Evolutionary conservation across 2,329 filamentous ascomycete species (phyloP).

Genomic region (Penicillium sp.): DNA sequence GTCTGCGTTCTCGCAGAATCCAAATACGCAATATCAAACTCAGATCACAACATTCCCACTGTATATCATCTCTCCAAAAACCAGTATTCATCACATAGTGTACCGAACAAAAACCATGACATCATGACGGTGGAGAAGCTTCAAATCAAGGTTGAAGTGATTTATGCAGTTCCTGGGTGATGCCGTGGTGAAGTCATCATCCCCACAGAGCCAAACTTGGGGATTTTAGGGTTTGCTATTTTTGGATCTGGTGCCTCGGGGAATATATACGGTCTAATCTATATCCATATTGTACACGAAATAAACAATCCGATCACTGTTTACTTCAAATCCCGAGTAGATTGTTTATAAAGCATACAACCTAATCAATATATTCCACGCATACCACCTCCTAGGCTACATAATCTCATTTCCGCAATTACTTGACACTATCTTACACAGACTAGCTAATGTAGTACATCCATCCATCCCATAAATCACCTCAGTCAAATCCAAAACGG

Average conservation of each 20-base stretch:
- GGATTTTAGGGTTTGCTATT: neutral
- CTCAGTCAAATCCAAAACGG: neutral
- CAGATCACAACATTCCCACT: neutral
- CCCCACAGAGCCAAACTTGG: neutral
- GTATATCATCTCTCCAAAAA: too few relatives aligned
- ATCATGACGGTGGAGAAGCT: neutral
- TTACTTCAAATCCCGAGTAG: too few relatives aligned
- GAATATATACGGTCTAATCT: neutral
- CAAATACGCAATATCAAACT: neutral
- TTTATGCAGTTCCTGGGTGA: neutral
- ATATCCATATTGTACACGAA: neutral
- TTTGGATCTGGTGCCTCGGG: neutral
- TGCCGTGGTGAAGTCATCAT: neutral
- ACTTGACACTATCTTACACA: too few relatives aligned
- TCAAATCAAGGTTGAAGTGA: neutral
- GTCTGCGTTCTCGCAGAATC: neutral
- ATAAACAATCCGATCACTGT: too few relatives aligned
- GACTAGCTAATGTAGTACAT: too few relatives aligned
- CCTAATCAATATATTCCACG: too few relatives aligned
- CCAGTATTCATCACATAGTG: neutral
- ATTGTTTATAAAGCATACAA: too few relatives aligned
- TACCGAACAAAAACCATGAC: neutral
- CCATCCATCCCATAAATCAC: too few relatives aligned
- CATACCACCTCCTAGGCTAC: too few relatives aligned
- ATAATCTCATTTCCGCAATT: too few relatives aligned